Evolutionary conservation across 495 filamentous ascomycete species (phyloP), one percentile per base, ranked within the genome.

Genomic region (Eremomyces bilateralis): DNA sequence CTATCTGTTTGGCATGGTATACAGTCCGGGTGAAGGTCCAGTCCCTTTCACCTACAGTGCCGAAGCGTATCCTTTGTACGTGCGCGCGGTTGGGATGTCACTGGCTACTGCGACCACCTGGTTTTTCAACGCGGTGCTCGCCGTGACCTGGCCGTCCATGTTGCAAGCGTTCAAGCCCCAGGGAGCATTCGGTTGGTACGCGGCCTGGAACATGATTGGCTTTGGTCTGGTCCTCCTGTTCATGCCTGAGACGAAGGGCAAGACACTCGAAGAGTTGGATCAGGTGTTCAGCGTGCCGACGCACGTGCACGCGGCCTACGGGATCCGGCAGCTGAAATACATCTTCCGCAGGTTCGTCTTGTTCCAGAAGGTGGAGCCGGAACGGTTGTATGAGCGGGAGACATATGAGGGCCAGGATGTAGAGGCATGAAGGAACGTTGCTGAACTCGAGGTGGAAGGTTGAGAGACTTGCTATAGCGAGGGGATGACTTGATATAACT

Each of bases 11-110:
- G 74, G 65, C 11, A 59, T 75, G 4, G 65, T 78, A 16, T 85
- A 90, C 53, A 77, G 71, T 0, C 76, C 79, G 1, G 80, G 80
- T 13, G 73, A 78, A 46, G 77, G 80, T 0, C 77, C 80, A 0
- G 80, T 88, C 0, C 78, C 80, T 0, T 84, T 83, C 47, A 80
- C 77, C 1, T 88, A 90, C 48, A 75, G 70, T 3, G 80, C 80
- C 2, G 80, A 88, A 78, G 77, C 71, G 1, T 79, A 74, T 47
- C 80, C 80, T 1, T 52, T 84, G 1, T 76, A 79, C 42, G 64
- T 80, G n/a, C 69, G 78, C 4, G 42, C 40, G 3, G 32, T 43
- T 21, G 46, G 46, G 2, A 49, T 49, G 46, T 13, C n/a, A 3
- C 19, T 41, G 4, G 73, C 71, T 0, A 78, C 74, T 0, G 69